Percentiles rank a stretch among this genome's conserved stretches.
Evolutionary conservation across 2,329 filamentous ascomycete genomes (phyloP).

Genomic region (Cytospora paraplurivora): DNA sequence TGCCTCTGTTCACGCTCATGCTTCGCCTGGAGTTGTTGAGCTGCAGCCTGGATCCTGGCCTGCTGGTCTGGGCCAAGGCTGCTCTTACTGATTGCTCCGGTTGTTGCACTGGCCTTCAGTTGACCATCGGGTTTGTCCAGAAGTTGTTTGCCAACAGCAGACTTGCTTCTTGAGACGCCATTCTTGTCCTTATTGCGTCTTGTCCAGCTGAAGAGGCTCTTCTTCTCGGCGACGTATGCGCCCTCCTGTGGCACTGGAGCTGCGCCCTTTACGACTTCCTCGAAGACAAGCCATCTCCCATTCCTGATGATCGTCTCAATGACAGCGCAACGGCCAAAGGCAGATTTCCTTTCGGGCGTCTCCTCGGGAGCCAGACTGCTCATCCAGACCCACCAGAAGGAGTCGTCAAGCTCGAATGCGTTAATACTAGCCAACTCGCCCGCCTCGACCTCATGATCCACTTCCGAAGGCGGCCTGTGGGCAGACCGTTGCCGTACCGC

Average conservation of each 20-base stretch:
- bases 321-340: constrained; percentile 90
- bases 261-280: constrained; percentile 94
- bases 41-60: constrained; percentile 88
- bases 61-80: constrained; percentile 91
- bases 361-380: constrained; percentile 90
- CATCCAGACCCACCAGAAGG: constrained; percentile 99
- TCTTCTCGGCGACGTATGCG: constrained; percentile 94
- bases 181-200: constrained; percentile 58
- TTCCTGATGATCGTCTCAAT: constrained; percentile 82
- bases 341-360: constrained; percentile 79
- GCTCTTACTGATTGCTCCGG: constrained; percentile 66
- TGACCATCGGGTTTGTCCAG: constrained; percentile 47
- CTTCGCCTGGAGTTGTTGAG: constrained; percentile 75
- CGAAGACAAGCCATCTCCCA: constrained; percentile 90
- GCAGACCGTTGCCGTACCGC: constrained; percentile 77
- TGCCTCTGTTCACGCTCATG: constrained; percentile 59
- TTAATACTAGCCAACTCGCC: constrained; percentile 94
- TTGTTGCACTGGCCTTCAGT: constrained; percentile 43
- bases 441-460: constrained; percentile 72
- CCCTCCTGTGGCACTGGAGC: constrained; percentile 81
- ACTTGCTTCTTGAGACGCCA: constrained; percentile 66
- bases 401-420: constrained; percentile 83
- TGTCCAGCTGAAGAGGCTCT: constrained; percentile 88
- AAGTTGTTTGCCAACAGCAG: constrained; percentile 61
- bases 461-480: constrained; percentile 71